phyloP scores from a whole-genome alignment of 306 rosid species.

The Dalbergia oliveri region DNA sequence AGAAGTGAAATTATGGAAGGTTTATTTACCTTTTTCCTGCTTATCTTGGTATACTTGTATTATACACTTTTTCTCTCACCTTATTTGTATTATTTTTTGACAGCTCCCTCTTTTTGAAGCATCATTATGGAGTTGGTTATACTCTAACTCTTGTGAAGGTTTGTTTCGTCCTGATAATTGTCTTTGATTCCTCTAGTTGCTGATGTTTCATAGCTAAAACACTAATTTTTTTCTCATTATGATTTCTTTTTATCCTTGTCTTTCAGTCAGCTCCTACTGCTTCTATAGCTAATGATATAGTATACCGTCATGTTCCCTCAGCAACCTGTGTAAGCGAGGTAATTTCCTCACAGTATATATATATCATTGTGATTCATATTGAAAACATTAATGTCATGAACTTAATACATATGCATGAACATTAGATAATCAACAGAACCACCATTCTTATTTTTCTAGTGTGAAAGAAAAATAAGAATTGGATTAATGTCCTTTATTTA shows the following conservation, averaged over 20 bases:
- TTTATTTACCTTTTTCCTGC: not conserved
- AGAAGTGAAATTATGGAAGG: conserved; percentile 9
- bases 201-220: conserved; percentile 35
- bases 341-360: conserved; percentile 39
- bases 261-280: conserved; percentile 89
- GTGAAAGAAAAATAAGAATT: not conserved
- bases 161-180: conserved; percentile 44
- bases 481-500: not conserved
- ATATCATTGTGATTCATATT: conserved; percentile 11
- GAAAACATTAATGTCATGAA: not conserved
- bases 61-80: conserved; percentile 16
- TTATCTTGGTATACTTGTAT: conserved; percentile 21
- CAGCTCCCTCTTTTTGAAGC: conserved; percentile 98
- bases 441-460: not conserved
- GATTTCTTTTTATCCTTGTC: conserved; percentile 39
- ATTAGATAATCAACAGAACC: not conserved
- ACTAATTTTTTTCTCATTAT: conserved; percentile 34
- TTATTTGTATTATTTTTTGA: conserved; percentile 45
- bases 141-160: conserved; percentile 95
- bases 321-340: conserved; percentile 99
- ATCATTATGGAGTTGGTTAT: conserved; percentile 95
- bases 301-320: conserved; percentile 81
- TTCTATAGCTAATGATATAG: conserved; percentile 87
- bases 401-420: not conserved
- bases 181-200: conserved; percentile 39